Evolutionary conservation across 2,329 filamentous ascomycete genomes (phyloP).

Genomic region (Microthyrium microscopicum): DNA sequence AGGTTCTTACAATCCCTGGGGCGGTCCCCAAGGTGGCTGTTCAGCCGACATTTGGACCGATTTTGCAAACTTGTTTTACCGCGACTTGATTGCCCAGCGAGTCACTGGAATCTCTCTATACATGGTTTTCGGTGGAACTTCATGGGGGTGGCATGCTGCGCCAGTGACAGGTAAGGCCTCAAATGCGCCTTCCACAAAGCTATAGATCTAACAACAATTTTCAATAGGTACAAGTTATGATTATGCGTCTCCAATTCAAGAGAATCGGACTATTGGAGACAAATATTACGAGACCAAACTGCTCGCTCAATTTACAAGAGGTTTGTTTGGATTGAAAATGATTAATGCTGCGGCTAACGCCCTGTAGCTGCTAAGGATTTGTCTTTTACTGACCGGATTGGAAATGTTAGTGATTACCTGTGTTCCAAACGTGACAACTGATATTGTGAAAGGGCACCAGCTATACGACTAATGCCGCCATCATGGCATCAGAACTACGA

Average conservation of each 20-base stretch:
- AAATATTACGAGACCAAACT: no score
- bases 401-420: constrained; percentile 21
- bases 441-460: no score
- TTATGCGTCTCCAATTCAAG: no score
- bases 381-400: constrained; percentile 34
- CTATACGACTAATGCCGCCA: constrained; percentile 34
- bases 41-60: constrained; percentile 37
- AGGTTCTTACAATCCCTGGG: constrained; percentile 45
- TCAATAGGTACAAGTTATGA: no score
- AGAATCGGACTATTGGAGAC: no score
- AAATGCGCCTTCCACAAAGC: no score
- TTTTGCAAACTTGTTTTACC: constrained; percentile 48
- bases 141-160: no score
- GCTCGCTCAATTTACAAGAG: no score
- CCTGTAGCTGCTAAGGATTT: constrained; percentile 38
- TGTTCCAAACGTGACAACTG: no score
- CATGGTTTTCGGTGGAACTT: no score
- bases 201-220: no score
- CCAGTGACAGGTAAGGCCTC: no score
- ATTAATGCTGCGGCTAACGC: constrained; percentile 34
- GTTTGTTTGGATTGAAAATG: constrained; percentile 44
- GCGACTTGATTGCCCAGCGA: constrained; percentile 42
- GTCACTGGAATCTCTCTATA: constrained; percentile 45
- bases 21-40: constrained; percentile 40
- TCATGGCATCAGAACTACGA: constrained; percentile 38